phyloP scores from a whole-genome alignment of 2,329 filamentous ascomycete genomes.

The Aspergillus texensis region DNA sequence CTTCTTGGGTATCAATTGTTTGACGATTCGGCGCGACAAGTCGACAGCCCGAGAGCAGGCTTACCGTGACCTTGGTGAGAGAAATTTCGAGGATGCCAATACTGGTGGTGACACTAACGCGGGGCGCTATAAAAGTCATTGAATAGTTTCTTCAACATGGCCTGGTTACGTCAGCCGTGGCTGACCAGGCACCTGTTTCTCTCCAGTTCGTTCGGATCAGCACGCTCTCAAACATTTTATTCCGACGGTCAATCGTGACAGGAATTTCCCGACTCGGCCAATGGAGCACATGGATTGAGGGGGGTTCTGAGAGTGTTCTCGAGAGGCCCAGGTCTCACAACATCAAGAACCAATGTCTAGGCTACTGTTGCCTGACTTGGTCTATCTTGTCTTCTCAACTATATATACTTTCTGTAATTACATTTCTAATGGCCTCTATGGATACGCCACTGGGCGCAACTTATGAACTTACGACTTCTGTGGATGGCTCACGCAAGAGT shows the following conservation, averaged over 20 bases:
- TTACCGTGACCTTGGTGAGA: slow-evolving; percentile 40
- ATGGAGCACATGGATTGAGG: background rate
- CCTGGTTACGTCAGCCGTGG: background rate
- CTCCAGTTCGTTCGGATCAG: background rate
- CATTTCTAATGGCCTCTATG: slow-evolving; percentile 18
- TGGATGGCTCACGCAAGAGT: slow-evolving; percentile 16
- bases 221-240: background rate
- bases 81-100: slow-evolving; percentile 11
- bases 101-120: slow-evolving; percentile 19
- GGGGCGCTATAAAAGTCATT: slow-evolving; percentile 23
- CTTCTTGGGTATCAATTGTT: slow-evolving; percentile 89
- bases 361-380: background rate
- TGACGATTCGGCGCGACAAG: slow-evolving; percentile 69
- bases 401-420: slow-evolving; percentile 13
- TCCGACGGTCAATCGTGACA: background rate
- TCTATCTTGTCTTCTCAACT: background rate
- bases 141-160: slow-evolving; percentile 6
- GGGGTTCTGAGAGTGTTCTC: background rate
- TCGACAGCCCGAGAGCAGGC: slow-evolving; percentile 36
- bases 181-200: background rate
- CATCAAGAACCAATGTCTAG: background rate
- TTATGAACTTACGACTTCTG: slow-evolving; percentile 23
- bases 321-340: background rate
- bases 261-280: background rate
- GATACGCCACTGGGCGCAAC: slow-evolving; percentile 14